Evolutionary conservation across 495 filamentous ascomycete genomes (phyloP), one percentile per base, ranked within the genome.

Genomic region (Hyphodiscus hymeniophilus): DNA sequence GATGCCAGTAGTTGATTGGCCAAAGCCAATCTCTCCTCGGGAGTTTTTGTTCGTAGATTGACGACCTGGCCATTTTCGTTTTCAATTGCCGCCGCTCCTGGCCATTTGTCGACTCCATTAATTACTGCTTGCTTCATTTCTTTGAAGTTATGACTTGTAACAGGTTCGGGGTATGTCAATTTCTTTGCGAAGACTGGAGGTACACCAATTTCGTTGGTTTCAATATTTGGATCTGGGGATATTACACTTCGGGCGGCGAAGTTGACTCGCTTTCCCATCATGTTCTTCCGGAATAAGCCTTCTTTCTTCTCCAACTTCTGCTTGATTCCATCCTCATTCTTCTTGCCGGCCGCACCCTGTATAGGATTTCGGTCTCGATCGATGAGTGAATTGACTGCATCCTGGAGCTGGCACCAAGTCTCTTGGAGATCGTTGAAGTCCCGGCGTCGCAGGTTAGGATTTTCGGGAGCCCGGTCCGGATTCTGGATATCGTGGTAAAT

Each of bases 201-300:
- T 3, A 99, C 91, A 63, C 94, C 94, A 48, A 99, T 96, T 66
- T 99, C 94, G 57, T 91, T 94, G 15, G 91, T 96, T 66, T 99
- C 94, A 58, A 99, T 92, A 58, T 95, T 97, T 3, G 94, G 94
- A 63, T 99, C 94, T 2, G 94, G 92, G 23, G 91, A 96, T 52
- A 99, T 99, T 56, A 99, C 94, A 73, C 84, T 92, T 62, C 94
- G 84, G 43, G 94, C 94, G 47, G 94, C 94, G 62, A 89, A 96
- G 66, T 99, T 97, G 64, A 99, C 94, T 69, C 94, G 86, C 71
- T 99, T 99, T 39, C 94, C 94, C 94, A 99, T 99, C 91, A 99
- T 97, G 69, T 99, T 94, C 75, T 91, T 97, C 56, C 94, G 75
- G 72, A 99, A 97, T 39, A 99, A 68, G 38, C 94, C 94, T 60